Evolutionary conservation across 2,329 filamentous ascomycete genomes (phyloP), one percentile per base, ranked within the genome.

Genomic region (Colletotrichum aenigma): DNA sequence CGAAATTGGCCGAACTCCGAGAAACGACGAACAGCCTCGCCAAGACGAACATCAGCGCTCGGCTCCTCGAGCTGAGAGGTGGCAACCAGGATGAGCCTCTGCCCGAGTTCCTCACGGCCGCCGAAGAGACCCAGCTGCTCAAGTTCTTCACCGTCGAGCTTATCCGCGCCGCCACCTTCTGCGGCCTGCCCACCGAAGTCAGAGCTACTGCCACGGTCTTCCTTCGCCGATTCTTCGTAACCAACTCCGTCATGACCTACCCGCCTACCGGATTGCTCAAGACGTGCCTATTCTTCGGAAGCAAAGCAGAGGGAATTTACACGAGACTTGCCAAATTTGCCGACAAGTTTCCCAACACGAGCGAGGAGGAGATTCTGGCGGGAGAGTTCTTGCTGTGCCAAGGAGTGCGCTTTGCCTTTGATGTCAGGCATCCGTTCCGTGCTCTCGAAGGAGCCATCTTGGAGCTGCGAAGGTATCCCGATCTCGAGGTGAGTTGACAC

Each of bases 181-280:
- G 87, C 79, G 85, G 89, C 38, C 82, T 89, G 56, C 86, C 87
- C 7, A 88, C 88, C 78, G 79, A 81, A 48, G 79, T 81, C 21
- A 71, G 79, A 28, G 93, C 94, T 30, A 98, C 96, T 8, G 95
- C 95, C 5, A 94, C 96, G 76, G 93, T 97, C 81, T 98, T 97
- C 83, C 90, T 99, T 76, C 94, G 95, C 71, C 94, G 97, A 74
- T 98, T 99, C 89, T 99, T 98, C 87, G 91, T 98, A 48, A 96
- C 94, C 81, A 98, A 98, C 86, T 97, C 95, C 55, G 92, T 96
- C 81, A 98, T 98, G 95, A 98, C 96, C 34, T 98, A 99, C 83
- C 95, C 96, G 77, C 96, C 96, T 0, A 94, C 95, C 77, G 93
- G 95, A 77, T 94, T 98, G 79, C 93, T 98, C 83, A 95, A 96